Conservation (phyloP, 106 monocot species). For the Phalaenopsis aphrodite region DNA sequence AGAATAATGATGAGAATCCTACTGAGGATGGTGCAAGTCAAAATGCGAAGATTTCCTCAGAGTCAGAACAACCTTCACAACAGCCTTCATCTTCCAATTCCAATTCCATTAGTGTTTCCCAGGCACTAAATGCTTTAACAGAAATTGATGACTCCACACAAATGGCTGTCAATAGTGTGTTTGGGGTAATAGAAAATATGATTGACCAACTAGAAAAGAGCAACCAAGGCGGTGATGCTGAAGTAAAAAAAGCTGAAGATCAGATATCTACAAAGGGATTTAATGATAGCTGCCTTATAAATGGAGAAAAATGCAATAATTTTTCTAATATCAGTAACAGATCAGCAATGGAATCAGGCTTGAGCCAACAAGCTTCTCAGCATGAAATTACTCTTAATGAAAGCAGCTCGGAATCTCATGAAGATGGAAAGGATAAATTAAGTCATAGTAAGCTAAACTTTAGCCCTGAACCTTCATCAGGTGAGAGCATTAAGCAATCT, state of each 20-base stretch:
- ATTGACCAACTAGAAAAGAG: constrained; percentile 89
- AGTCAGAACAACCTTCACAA: constrained; percentile 28
- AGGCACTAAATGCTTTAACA: constrained; percentile 80
- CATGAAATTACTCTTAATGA: constrained; percentile 9
- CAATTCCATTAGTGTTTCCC: constrained; percentile 59
- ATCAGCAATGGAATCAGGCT: constrained; percentile 12
- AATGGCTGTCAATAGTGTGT: constrained; percentile 94
- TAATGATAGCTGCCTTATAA: not conserved
- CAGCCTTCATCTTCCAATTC: constrained; percentile 19
- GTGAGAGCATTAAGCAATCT: constrained; percentile 1
- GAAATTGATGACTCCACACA: constrained; percentile 97
- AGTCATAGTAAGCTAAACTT: constrained; percentile 5
- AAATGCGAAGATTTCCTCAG: constrained; percentile 23
- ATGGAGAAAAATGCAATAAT: constrained; percentile 16
- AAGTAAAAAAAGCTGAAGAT: constrained; percentile 10
- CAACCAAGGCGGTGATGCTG: constrained; percentile 24
- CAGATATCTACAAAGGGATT: constrained; percentile 8
- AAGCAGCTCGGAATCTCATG: constrained; percentile 4
- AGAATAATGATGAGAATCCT: constrained; percentile 22
- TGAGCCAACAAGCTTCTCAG: constrained; percentile 1
- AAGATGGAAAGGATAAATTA: constrained; percentile 4
- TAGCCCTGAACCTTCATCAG: constrained; percentile 15
- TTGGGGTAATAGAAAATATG: constrained; percentile 93
- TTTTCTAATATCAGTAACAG: constrained; percentile 2
- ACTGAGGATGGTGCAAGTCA: constrained; percentile 30